Base-by-base conservation (phyloP, 2,329 filamentous ascomycete genomes). In the Ophioceras dolichostomum region DNA sequence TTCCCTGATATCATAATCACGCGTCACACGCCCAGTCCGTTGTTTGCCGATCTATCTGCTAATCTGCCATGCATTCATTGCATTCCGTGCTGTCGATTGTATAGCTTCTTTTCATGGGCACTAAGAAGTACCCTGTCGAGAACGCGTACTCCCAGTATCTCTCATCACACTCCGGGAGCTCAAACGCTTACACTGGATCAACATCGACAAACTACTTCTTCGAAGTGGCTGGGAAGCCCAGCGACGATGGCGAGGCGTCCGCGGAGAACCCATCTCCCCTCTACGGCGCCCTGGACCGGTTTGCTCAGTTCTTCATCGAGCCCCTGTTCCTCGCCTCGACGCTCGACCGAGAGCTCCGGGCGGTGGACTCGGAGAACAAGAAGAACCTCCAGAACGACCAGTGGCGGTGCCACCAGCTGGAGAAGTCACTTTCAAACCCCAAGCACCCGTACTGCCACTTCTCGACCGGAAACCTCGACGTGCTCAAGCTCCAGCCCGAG, bases 171-270 rank as follows among this genome's bases (percentile, higher is more conserved):
- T 94, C 87, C 9, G 91, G 91, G 39, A 78, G 81, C 53, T 94
- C 88, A 20, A 98, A 98, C 57, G 91, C 91, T 39, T 96, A 94
- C 58, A 98, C 91, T 2, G 87, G 83, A 13, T 70, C 84, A 5
- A 94, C 86, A 2, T 93, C 89, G 37, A 98, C 91, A 45, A 96
- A 96, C 62, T 98, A 94, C 64, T 96, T 84, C 61, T 98, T 98
- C 56, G 91, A 98, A 53, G 79, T 96, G 40, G 85, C 84, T 16
- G 86, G 87, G 22, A 85, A 85, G 36, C 73, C 81, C 10, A 75
- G 68, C 53, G 76, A 79, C 42, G 66, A 70, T 27, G 60, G 69
- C 37, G 65, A 73, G 22, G 61, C 70, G 4, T 69, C 70, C 8
- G 69, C 68, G 45, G 53, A 60, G 47, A 74, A 76, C 45, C 63